Evolutionary conservation across 495 filamentous ascomycete genomes (phyloP), one percentile per base, ranked within the genome.

Genomic region (Penicillium cinerascens): DNA sequence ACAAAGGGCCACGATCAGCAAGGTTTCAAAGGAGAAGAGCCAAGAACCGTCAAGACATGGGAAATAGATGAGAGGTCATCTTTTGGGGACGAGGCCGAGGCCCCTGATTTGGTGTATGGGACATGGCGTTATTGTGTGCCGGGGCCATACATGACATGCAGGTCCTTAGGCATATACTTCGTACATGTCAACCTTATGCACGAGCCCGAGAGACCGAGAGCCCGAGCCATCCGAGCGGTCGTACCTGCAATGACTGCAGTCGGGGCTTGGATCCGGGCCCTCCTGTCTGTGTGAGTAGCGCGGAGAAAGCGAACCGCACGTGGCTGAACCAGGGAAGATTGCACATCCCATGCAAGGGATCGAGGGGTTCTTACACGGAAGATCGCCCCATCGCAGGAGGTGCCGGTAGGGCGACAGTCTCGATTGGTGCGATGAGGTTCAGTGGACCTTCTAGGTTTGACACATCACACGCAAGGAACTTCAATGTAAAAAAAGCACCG

Each of bases 381-480:
- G 38, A 44, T 54, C 21, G 39, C 42, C 52, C 27, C 42, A 23
- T 3, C 36, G 29, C 42, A 58, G 49, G 46, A 65, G 49, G 6
- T n/a, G 20, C 25, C 15, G 36, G 11, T 17, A 42, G 42, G 38
- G 41, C 9, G n/a, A 37, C 13, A 44, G 22, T 29, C 29, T 52
- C 20, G 40, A 17, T 45, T 29, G 29, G 26, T 39, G 1, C n/a
- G 18, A 39, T 33, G 6, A 11, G 36, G 13, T 51, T n/a, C 4
- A 41, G 25, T 43, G 25, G 47, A 6, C 44, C 33, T 37, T 44
- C 8, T 23, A 44, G 18, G 25, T 44, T 52, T 13, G 27, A 59
- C 47, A 56, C 27, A 56, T 61, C 60, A 61, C 38, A 66, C 47
- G 63, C 63, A 66, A 66, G 63, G 63, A 56, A 60, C 39, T 29